Evolutionary conservation across 345 rosid genomes (phyloP), one percentile per base, ranked within the genome.

Genomic region (Hibiscus syriacus): DNA sequence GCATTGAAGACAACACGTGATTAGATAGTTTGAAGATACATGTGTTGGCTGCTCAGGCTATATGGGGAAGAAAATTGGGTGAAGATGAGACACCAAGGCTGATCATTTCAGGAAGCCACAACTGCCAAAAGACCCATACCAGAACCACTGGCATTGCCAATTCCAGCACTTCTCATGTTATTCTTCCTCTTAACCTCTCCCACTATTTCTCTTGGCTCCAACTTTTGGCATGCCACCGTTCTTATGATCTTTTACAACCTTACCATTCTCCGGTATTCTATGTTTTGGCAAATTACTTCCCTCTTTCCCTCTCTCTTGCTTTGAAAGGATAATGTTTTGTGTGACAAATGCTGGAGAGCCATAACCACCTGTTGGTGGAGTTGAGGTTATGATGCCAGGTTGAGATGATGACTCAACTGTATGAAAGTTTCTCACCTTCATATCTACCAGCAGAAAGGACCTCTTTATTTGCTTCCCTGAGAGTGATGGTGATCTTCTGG

Each of bases 81-180:
- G 49, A 45, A 3, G 49, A 3, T 36, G 13, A n/a, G n/a, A 12
- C 34, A 14, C 30, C 66, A 2, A 23, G 48, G 25, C 19, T 10
- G 19, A 49, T 29, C 38, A 26, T 49, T 34, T 86, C 70, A 84
- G 53, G 87, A 87, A 27, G 83, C 80, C 30, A 81, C 86, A 23
- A 77, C 80, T 13, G 86, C 76, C 58, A 77, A 38, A 71, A 46
- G 72, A 32, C 79, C 80, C 49, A 75, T 70, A 56, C 73, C 75
- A 6, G 87, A 65, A 41, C n/a, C n/a, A n/a, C n/a, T n/a, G n/a
- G n/a, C n/a, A n/a, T n/a, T 67, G 60, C 75, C 63, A 32, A 71
- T 64, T 64, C 79, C 77, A 34, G 58, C 71, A 34, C 72, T 75
- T 81, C 76, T 74, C 25, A 70, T 71, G 48, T 49, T 49, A 25